Conservation (phyloP, 192 early-diverging fungal genomes). For the Glomus cerebriforme region DNA sequence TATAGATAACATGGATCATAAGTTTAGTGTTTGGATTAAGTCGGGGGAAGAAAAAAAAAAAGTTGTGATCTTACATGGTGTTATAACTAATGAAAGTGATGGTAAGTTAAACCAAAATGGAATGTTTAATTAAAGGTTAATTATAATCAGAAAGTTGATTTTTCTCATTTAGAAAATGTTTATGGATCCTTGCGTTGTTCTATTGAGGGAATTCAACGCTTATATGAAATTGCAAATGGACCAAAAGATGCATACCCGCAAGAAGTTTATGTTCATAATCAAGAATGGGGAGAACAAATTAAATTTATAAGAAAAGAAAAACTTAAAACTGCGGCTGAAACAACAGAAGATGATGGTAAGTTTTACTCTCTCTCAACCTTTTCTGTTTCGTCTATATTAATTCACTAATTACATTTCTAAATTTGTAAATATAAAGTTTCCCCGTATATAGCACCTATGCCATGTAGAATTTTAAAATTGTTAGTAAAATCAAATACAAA, state of each 20-base stretch:
- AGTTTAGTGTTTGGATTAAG: conserved; percentile 32
- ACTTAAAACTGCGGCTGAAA: conserved; percentile 42
- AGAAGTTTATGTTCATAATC: conserved; percentile 54
- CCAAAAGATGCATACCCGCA: conserved; percentile 35
- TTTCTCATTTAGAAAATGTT: neutral
- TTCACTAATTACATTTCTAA: neutral
- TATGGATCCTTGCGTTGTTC: neutral
- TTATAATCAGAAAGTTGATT: neutral
- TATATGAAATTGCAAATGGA: conserved; percentile 53
- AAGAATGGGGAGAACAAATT: conserved; percentile 47
- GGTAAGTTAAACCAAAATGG: neutral
- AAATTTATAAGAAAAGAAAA: conserved; percentile 47
- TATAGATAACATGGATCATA: conserved; percentile 40
- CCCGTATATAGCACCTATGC: conserved; percentile 64
- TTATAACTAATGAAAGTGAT: neutral
- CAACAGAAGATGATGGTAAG: conserved; percentile 47
- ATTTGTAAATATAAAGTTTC: conserved; percentile 38
- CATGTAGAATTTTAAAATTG: conserved; percentile 75
- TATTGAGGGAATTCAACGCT: conserved; percentile 49
- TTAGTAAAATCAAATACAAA: conserved; percentile 72
- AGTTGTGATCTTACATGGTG: neutral
- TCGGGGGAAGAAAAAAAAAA: conserved; percentile 1
- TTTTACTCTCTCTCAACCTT: neutral
- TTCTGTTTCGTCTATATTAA: neutral
- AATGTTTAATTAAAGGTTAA: neutral